phyloP scores from a whole-genome alignment of 2,329 filamentous ascomycete genomes.

The Microascus cirrosus region DNA sequence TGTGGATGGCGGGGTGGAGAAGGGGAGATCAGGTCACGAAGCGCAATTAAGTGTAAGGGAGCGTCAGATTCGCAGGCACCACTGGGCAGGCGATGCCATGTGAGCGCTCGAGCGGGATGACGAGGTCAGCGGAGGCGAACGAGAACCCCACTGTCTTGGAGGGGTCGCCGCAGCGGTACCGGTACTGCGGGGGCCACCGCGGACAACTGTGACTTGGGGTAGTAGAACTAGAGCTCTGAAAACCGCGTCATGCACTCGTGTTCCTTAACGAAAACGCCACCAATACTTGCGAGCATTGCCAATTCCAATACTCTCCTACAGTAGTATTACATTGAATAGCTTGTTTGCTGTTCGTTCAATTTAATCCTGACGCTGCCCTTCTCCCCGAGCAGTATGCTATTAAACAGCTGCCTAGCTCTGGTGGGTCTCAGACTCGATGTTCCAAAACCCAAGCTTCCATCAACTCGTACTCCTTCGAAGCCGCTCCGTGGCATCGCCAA shows the following conservation, averaged over 20 bases:
- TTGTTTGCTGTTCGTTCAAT: background rate
- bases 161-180: background rate
- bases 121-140: slow-evolving; percentile 1
- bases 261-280: background rate
- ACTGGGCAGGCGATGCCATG: background rate
- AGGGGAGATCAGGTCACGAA: background rate
- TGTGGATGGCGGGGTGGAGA: background rate
- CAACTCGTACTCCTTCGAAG: background rate
- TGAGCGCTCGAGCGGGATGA: background rate
- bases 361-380: background rate
- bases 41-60: background rate
- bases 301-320: background rate
- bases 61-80: background rate
- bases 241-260: slow-evolving; percentile 7
- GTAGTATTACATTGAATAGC: background rate
- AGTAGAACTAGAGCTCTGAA: background rate
- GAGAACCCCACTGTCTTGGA: slow-evolving; percentile 2
- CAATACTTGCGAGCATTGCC: background rate
- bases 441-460: background rate
- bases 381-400: background rate
- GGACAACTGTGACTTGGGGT: background rate
- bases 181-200: background rate
- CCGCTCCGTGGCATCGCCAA: background rate
- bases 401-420: background rate
- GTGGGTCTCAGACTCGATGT: background rate